Evolutionary conservation across 2,329 filamentous ascomycete genomes (phyloP).

Genomic region (Magnaporthales sp.): DNA sequence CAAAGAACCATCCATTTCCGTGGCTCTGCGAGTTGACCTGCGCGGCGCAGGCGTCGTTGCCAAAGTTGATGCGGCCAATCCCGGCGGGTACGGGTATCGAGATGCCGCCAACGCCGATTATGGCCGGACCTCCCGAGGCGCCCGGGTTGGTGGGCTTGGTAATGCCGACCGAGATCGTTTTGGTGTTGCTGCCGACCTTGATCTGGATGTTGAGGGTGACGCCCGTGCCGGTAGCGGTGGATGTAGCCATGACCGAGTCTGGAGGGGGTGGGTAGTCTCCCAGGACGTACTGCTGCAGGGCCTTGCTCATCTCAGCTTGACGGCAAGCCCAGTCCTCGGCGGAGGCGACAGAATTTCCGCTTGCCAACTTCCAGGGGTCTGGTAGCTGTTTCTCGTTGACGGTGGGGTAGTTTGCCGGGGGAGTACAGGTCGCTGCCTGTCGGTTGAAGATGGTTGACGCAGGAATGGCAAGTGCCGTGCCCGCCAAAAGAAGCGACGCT

Average conservation of each 20-base stretch:
- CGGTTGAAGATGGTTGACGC: slow-evolving; percentile 23
- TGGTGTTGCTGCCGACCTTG: slow-evolving; percentile 24
- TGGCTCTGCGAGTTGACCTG: slow-evolving; percentile 34
- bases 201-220: slow-evolving; percentile 12
- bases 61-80: slow-evolving; percentile 46
- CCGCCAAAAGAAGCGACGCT: slow-evolving; percentile 20
- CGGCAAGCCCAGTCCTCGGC: slow-evolving; percentile 34
- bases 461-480: slow-evolving; percentile 24
- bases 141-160: slow-evolving; percentile 28
- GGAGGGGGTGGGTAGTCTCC: slow-evolving; percentile 34
- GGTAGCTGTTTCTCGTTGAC: slow-evolving; percentile 23
- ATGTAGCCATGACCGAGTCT: slow-evolving; percentile 30
- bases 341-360: slow-evolving; percentile 29
- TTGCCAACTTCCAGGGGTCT: slow-evolving; percentile 36
- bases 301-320: slow-evolving; percentile 31
- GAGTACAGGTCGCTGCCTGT: neutral
- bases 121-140: slow-evolving; percentile 34
- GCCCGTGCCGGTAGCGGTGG: slow-evolving; percentile 23
- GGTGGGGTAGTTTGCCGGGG: slow-evolving; percentile 17
- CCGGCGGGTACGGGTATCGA: slow-evolving; percentile 42
- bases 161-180: slow-evolving; percentile 32
- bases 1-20: slow-evolving; percentile 47
- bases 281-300: slow-evolving; percentile 37
- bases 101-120: slow-evolving; percentile 42
- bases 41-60: slow-evolving; percentile 43